Conservation (phyloP, 2,329 filamentous ascomycete species). For the Lachnellula suecica region DNA sequence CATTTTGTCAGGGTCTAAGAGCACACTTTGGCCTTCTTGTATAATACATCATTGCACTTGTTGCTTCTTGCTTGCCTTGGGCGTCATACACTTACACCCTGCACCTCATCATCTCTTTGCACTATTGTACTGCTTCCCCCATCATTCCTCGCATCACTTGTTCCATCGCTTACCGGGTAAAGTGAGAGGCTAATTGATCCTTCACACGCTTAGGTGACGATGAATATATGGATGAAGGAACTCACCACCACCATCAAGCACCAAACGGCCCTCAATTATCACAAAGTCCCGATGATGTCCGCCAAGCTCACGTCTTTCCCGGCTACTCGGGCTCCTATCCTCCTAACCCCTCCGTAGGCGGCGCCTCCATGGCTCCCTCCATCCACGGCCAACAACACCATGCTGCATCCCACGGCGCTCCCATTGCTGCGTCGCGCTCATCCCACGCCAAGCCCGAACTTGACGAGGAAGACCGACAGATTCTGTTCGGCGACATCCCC, state of each 20-base stretch:
- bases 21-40: slow-evolving; percentile 30
- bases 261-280: slow-evolving; percentile 51
- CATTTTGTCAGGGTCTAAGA: slow-evolving; percentile 19
- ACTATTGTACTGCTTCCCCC: slow-evolving; percentile 26
- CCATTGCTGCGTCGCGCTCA: slow-evolving; percentile 33
- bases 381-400: slow-evolving; percentile 43
- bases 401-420: slow-evolving; percentile 39
- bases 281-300: slow-evolving; percentile 61
- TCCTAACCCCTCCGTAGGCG: slow-evolving; percentile 52
- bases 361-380: slow-evolving; percentile 62
- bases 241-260: slow-evolving; percentile 66
- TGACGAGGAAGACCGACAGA: slow-evolving; percentile 53
- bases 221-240: slow-evolving; percentile 62
- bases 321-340: slow-evolving; percentile 66
- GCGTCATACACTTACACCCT: slow-evolving; percentile 24
- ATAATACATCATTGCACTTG: slow-evolving; percentile 36
- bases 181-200: slow-evolving; percentile 33
- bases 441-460: slow-evolving; percentile 31
- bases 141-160: slow-evolving; percentile 13
- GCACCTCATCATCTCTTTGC: slow-evolving; percentile 28
- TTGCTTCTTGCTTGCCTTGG: slow-evolving; percentile 26
- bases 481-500: slow-evolving; percentile 84
- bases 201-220: slow-evolving; percentile 51
- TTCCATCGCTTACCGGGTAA: slow-evolving; percentile 28
- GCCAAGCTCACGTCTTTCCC: slow-evolving; percentile 73